Conservation (phyloP, 179 eudicot species). For the Spinacia oleracea region DNA sequence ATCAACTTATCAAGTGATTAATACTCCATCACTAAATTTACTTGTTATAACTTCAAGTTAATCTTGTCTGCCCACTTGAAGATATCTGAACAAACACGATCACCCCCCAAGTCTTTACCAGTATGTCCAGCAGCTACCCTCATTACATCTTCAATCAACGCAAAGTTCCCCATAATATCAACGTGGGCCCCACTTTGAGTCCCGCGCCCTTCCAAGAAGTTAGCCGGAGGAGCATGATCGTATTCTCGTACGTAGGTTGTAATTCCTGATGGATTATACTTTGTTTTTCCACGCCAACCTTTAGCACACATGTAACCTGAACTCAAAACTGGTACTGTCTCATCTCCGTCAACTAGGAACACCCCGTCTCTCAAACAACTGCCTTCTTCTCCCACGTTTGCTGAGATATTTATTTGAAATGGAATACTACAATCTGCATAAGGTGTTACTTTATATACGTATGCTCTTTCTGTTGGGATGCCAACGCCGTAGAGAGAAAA, state of each 20-base stretch:
- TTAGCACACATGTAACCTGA: slow-evolving; percentile 82
- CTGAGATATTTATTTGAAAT: slow-evolving; percentile 79
- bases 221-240: slow-evolving; percentile 79
- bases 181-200: slow-evolving; percentile 93
- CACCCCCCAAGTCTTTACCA: slow-evolving; percentile 79
- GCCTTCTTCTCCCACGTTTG: slow-evolving; percentile 48
- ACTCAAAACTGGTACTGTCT: slow-evolving; percentile 79
- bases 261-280: slow-evolving; percentile 82
- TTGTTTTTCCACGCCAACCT: slow-evolving; percentile 85
- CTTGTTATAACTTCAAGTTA: slow-evolving; percentile 49
- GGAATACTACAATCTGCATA: slow-evolving; percentile 83
- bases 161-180: slow-evolving; percentile 90
- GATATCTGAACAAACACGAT: slow-evolving; percentile 70
- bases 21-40: not conserved
- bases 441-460: slow-evolving; percentile 66
- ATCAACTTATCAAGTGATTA: not conserved
- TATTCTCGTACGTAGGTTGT: slow-evolving; percentile 67
- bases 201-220: slow-evolving; percentile 80
- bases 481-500: slow-evolving; percentile 92
- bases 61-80: slow-evolving; percentile 79
- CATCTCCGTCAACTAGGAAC: slow-evolving; percentile 72
- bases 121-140: slow-evolving; percentile 83
- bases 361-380: slow-evolving; percentile 68
- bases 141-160: slow-evolving; percentile 77
- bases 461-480: slow-evolving; percentile 85